These are phyloP conservation scores for Venturia aucupariae DNA, from an alignment of 2,329 filamentous ascomycete genomes.

Conservation along the genomic window DNA sequence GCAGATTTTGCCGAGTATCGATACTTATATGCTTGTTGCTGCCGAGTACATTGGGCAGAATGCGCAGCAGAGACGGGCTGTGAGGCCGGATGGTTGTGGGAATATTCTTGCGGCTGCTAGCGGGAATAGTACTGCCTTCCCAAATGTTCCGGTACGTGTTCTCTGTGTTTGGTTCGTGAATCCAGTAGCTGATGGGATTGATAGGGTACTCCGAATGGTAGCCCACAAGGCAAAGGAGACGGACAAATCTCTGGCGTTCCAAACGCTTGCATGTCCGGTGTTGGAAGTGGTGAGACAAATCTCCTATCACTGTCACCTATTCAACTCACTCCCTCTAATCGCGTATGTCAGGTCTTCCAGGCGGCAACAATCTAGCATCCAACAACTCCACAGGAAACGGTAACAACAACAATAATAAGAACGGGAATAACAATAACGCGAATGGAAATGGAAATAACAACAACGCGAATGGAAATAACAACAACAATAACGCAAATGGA, in stretches of 20 bases:
- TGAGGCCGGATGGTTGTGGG: conserved; percentile 14
- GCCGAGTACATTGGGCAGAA: conserved; percentile 15
- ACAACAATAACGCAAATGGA: not conserved
- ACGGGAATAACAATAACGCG: not conserved
- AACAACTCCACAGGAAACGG: not conserved
- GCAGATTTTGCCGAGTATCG: conserved; percentile 15
- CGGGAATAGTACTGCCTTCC: conserved; percentile 7
- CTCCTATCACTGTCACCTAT: not conserved
- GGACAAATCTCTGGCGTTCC: conserved; percentile 12
- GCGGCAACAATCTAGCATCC: not conserved
- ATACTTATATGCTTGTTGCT: conserved; percentile 16
- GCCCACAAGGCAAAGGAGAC: conserved; percentile 13
- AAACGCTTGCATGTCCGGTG: not conserved
- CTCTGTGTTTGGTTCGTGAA: not conserved
- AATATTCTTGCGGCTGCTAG: conserved; percentile 7
- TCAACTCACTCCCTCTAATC: not conserved
- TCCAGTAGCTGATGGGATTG: not conserved
- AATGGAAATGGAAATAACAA: not conserved
- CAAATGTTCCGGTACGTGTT: conserved; percentile 10
- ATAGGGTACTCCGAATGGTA: conserved; percentile 13
- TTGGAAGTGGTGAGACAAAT: not conserved
- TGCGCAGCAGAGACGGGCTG: conserved; percentile 13
- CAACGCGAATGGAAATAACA: not conserved
- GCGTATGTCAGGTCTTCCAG: not conserved
- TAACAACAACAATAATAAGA: not conserved